Evolutionary conservation across 129 eudicot species (phyloP), one percentile per base, ranked within the genome.

Genomic region (Gnaphalium uliginosum): DNA sequence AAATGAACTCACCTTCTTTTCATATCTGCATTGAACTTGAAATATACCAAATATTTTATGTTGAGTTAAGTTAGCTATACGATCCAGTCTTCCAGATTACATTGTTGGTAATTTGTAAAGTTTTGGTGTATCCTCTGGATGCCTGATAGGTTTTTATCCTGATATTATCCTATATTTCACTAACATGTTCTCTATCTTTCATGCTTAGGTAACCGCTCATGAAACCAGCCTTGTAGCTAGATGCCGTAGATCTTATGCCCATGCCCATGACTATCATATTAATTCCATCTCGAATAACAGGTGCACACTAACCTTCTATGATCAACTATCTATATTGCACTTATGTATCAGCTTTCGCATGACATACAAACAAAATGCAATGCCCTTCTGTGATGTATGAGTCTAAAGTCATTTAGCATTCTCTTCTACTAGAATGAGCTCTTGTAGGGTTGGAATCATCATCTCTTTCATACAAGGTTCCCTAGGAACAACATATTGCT

Each of bases 221-320:
- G 98, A 93, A 81, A 86, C 92, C 30, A 93, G 86, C 83, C 90
- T 86, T 79, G 79, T 81, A 73, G 90, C 98, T 32, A 86, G 86
- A 83, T 88, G 96, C 73, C 83, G 98, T 74, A 88, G 92, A 81
- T 83, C 83, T 19, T 93, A 90, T 76, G 96, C 96, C 23, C 96
- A 90, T 83, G 96, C 96, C 19, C 98, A 90, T 81, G 96, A 93
- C 76, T 93, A 90, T 71, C 96, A 90, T 81, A 87, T 90, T 69
- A 90, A 93, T 84, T 90, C 96, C 25, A 90, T 93, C 70, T 93
- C 96, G 24, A 60, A 60, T 24, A 60, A 60, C 66, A 60, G 66
- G 66, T 60, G 27, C 27, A 57, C 17, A 19, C 27, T 24, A 22
- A n/a, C 24, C 26, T 57, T 57, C 62, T 57, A 57, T 21, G 24